A percentile compares a stretch with the other conserved stretches of the same genome.
Conservation (phyloP, 2,329 filamentous ascomycete species). For the Berkeleyomyces basicola region DNA sequence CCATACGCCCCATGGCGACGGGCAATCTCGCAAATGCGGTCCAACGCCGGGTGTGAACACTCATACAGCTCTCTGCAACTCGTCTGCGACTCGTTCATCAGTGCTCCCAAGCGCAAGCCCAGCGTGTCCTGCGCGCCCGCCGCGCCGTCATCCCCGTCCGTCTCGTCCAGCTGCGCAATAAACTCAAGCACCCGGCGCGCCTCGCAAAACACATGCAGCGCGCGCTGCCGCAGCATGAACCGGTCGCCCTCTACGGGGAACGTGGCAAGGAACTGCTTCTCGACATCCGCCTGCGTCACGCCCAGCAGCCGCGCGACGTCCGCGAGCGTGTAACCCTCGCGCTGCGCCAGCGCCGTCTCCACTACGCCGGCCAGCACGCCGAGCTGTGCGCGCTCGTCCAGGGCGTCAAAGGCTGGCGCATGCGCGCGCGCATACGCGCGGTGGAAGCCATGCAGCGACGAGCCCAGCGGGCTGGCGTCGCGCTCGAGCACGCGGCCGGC, state of each 20-base stretch:
- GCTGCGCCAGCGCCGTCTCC: conserved; percentile 53
- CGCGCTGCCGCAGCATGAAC: conserved; percentile 77
- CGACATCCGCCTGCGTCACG: conserved; percentile 54
- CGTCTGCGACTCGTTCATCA: conserved; percentile 80
- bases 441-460: conserved; percentile 76
- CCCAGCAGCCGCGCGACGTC: conserved; percentile 62
- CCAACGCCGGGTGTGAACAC: conserved; percentile 85
- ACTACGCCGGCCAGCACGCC: conserved; percentile 18
- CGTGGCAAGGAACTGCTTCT: conserved; percentile 55
- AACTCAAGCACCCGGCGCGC: conserved; percentile 75
- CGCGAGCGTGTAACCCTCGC: conserved; percentile 74
- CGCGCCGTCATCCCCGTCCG: conserved; percentile 26
- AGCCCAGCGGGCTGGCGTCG: conserved; percentile 68
- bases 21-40: conserved; percentile 70
- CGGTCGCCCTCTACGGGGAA: conserved; percentile 78
- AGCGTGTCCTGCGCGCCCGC: background rate
- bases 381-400: conserved; percentile 3
- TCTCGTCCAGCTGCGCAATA: conserved; percentile 50
- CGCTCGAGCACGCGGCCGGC: conserved; percentile 43
- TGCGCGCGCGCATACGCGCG: conserved; percentile 54
- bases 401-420: conserved; percentile 21
- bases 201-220: conserved; percentile 81
- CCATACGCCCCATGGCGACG: conserved; percentile 65
- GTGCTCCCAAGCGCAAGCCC: conserved; percentile 53
- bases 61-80: conserved; percentile 80